These are phyloP conservation scores for Pterocarpus macrocarpus DNA, from an alignment of 306 rosid species.

Conservation along the genomic window DNA sequence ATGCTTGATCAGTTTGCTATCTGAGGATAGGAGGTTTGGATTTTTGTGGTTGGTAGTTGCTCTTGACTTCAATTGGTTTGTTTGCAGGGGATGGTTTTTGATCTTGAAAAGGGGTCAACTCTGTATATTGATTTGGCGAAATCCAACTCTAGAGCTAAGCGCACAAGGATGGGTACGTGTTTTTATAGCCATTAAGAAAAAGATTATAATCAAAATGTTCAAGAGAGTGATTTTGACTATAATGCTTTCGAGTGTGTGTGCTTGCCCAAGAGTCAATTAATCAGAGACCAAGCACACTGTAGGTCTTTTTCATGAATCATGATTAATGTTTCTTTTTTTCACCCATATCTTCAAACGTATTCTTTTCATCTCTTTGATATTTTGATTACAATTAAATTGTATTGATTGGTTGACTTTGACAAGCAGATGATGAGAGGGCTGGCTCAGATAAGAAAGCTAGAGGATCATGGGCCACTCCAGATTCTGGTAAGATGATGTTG, in stretches of 20 bases:
- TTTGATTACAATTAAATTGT: constrained; percentile 35
- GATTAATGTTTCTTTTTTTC: background rate
- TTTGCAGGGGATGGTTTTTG: constrained; percentile 94
- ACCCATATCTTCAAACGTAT: background rate
- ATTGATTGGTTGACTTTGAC: constrained; percentile 40
- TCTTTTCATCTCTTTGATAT: background rate
- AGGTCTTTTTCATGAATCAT: constrained; percentile 42
- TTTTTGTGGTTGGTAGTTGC: constrained; percentile 27
- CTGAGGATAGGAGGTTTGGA: background rate
- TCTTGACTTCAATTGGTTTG: constrained; percentile 44
- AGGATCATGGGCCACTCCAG: constrained; percentile 72
- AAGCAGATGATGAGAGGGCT: constrained; percentile 77
- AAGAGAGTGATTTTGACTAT: background rate
- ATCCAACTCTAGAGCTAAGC: constrained; percentile 93
- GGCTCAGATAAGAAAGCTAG: constrained; percentile 86
- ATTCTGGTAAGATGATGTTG: constrained; percentile 71
- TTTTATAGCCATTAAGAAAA: background rate
- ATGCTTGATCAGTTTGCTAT: constrained; percentile 16
- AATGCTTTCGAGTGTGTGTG: background rate
- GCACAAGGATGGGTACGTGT: constrained; percentile 65
- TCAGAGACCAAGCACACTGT: background rate
- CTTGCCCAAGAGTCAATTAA: background rate
- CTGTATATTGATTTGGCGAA: constrained; percentile 90
- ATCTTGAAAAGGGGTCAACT: constrained; percentile 90
- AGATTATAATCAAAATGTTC: background rate